Evolutionary conservation across 805 yeast species (phyloP).

Genomic region (Hanseniaspora singularis): DNA sequence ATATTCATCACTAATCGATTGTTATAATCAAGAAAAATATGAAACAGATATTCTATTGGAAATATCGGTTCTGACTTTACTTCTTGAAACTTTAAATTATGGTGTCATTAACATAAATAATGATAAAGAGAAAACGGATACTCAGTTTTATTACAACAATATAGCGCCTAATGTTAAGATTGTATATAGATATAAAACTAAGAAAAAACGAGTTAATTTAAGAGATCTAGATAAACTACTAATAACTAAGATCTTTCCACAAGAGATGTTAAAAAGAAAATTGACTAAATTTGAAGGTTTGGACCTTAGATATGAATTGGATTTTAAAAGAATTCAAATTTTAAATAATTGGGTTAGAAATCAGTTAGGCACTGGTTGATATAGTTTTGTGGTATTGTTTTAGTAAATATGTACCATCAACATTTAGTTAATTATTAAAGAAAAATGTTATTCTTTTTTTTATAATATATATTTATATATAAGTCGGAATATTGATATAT

Average conservation of each 20-base stretch:
- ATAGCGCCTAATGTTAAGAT: conserved; percentile 8
- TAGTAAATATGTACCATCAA: too few relatives aligned
- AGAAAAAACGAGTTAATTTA: not conserved
- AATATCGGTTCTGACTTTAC: conserved; percentile 3
- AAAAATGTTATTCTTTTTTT: too few relatives aligned
- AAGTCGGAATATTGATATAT: too few relatives aligned
- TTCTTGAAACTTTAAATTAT: conserved; percentile 6
- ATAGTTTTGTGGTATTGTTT: too few relatives aligned
- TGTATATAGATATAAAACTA: conserved; percentile 1
- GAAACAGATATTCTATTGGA: conserved; percentile 4
- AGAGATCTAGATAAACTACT: conserved; percentile 1
- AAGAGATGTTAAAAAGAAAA: not conserved
- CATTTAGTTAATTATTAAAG: too few relatives aligned
- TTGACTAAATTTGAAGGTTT: conserved; percentile 2
- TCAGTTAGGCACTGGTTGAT: too few relatives aligned
- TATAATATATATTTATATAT: too few relatives aligned
- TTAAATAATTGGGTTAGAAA: not conserved
- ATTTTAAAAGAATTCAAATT: not conserved
- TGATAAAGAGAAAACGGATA: not conserved
- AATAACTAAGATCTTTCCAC: not conserved
- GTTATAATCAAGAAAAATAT: not conserved
- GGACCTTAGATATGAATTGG: conserved; percentile 7
- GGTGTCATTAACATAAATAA: not conserved
- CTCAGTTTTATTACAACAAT: conserved; percentile 2
- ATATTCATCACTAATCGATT: conserved; percentile 1